phyloP scores from a whole-genome alignment of 176 grass and related monocot genomes.

The Oryza meyeriana region DNA sequence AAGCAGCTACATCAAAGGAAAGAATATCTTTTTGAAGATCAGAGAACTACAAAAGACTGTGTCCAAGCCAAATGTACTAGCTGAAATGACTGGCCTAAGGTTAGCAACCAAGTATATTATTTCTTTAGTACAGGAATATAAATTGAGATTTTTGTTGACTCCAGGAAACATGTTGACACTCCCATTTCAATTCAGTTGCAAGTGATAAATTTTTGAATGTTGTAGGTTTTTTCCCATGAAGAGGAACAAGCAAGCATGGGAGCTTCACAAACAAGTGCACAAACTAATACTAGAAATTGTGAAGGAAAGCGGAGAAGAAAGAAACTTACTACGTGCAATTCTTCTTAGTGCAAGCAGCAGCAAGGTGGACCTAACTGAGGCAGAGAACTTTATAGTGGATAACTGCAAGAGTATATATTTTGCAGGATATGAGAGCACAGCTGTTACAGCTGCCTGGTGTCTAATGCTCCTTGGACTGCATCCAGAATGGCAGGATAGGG shows the following conservation, averaged over 20 bases:
- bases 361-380: conserved; percentile 27
- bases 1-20: conserved; percentile 88
- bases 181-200: not conserved
- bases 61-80: conserved; percentile 74
- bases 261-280: conserved; percentile 77
- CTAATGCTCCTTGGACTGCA: conserved; percentile 89
- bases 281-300: conserved; percentile 68
- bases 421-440: conserved; percentile 86
- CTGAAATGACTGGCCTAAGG: conserved; percentile 89
- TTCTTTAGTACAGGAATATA: not conserved
- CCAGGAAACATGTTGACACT: not conserved
- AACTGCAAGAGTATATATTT: conserved; percentile 99
- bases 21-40: conserved; percentile 82
- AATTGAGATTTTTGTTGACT: not conserved
- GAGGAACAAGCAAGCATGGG: conserved; percentile 62
- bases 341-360: conserved; percentile 61
- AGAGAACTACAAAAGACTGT: conserved; percentile 79
- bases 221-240: conserved; percentile 60
- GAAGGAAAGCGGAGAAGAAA: conserved; percentile 59
- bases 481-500: conserved; percentile 82
- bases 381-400: conserved; percentile 88
- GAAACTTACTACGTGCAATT: conserved; percentile 68
- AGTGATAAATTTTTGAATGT: not conserved
- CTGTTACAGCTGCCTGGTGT: conserved; percentile 83
- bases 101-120: conserved; percentile 19